These are phyloP conservation scores for Geranium incanum DNA, from an alignment of 441 rosid genomes.

Conservation along the genomic window DNA sequence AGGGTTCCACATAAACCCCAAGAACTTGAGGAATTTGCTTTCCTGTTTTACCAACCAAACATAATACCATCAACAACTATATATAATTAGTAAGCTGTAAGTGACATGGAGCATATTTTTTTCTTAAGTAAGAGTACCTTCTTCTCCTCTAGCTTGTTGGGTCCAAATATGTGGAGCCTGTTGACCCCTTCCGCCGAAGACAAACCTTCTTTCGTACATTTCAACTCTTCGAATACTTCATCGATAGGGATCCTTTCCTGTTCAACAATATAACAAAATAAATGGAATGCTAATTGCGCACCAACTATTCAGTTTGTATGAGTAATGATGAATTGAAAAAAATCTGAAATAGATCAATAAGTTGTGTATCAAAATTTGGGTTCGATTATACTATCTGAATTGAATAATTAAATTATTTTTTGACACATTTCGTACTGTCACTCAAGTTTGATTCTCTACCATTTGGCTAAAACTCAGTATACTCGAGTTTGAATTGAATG, in stretches of 20 bases:
- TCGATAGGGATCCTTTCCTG: conserved; percentile 51
- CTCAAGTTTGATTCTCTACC: too few species aligned
- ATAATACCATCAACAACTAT: not conserved
- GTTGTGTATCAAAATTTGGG: not conserved
- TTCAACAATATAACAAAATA: not conserved
- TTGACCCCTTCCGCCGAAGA: conserved; percentile 38
- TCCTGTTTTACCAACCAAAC: conserved; percentile 37
- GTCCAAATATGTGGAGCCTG: conserved; percentile 50
- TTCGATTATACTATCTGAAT: too few species aligned
- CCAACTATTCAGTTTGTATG: too few species aligned
- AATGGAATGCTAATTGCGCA: too few species aligned
- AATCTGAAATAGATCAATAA: too few species aligned
- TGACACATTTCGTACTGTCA: too few species aligned
- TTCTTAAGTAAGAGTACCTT: conserved; percentile 25
- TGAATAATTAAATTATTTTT: too few species aligned
- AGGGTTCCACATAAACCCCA: conserved; percentile 97
- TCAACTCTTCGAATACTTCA: conserved; percentile 58
- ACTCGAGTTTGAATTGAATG: too few species aligned
- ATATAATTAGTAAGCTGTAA: not conserved
- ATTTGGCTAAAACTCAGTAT: too few species aligned
- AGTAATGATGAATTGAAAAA: too few species aligned
- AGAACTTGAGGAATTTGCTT: conserved; percentile 80
- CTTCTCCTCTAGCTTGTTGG: conserved; percentile 62
- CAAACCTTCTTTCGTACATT: conserved; percentile 46
- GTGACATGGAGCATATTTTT: too few species aligned